A percentile compares a stretch with the other conserved stretches of the same genome.
Conservation (phyloP, 352 stramenopile species). For the Phytophthora pistaciae region DNA sequence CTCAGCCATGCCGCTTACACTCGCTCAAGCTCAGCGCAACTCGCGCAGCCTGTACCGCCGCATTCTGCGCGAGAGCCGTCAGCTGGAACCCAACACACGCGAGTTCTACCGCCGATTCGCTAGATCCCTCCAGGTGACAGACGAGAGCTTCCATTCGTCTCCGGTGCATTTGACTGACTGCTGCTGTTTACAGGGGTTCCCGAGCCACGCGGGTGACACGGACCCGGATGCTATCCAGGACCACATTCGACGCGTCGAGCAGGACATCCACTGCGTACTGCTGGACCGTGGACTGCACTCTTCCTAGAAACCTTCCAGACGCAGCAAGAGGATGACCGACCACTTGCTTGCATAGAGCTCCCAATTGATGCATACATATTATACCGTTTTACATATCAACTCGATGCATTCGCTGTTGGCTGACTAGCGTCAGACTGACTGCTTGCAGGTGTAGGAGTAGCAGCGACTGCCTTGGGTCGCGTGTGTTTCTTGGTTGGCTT, state of each 20-base stretch:
- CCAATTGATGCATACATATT: neutral
- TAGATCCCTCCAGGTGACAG: neutral
- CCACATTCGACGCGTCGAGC: neutral
- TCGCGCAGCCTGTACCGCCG: neutral
- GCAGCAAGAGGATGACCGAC: no score
- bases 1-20: no score
- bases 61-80: neutral
- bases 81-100: neutral
- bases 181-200: neutral
- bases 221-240: neutral
- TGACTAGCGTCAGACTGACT: neutral
- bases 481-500: conserved; percentile 44
- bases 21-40: neutral
- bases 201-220: neutral
- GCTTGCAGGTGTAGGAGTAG: neutral
- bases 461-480: conserved; percentile 25
- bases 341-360: no score
- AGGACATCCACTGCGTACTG: neutral
- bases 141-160: neutral
- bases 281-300: neutral
- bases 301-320: neutral
- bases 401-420: neutral
- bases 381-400: neutral
- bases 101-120: conserved; percentile 1
- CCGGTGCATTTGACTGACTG: neutral